A percentile compares a stretch with the other conserved stretches of the same genome.
Conservation (phyloP, 371 early-diverging fungal species). For the Cokeromyces recurvatus region DNA sequence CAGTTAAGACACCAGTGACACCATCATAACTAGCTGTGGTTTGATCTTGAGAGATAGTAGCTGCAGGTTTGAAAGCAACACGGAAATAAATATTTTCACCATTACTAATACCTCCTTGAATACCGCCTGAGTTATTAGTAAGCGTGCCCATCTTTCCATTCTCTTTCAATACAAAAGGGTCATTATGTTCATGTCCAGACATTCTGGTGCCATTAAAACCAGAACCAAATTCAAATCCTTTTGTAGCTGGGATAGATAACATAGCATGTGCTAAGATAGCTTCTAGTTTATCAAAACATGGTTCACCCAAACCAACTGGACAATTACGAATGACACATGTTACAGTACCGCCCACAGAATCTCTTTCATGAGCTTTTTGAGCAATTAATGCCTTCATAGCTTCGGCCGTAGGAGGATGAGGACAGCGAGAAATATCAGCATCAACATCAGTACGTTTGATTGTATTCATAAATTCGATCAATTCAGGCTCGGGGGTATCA, state of each 20-base stretch:
- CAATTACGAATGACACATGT: slow-evolving; percentile 95
- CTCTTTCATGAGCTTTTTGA: slow-evolving; percentile 70
- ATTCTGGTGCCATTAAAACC: slow-evolving; percentile 89
- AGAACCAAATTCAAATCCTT: slow-evolving; percentile 95
- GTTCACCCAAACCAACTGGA: slow-evolving; percentile 95
- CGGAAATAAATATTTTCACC: slow-evolving; percentile 95
- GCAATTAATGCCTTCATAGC: slow-evolving; percentile 59
- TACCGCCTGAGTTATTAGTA: slow-evolving; percentile 94
- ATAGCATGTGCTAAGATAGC: slow-evolving; percentile 98
- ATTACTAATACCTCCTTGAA: slow-evolving; percentile 96
- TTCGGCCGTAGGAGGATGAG: slow-evolving; percentile 40
- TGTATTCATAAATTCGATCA: slow-evolving; percentile 61
- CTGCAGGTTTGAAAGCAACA: slow-evolving; percentile 95
- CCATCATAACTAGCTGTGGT: slow-evolving; percentile 86
- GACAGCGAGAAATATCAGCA: slow-evolving; percentile 47
- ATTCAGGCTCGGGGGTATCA: slow-evolving; percentile 48
- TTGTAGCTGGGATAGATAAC: slow-evolving; percentile 97
- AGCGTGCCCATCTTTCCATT: slow-evolving; percentile 70
- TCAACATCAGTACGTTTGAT: slow-evolving; percentile 64
- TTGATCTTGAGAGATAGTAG: slow-evolving; percentile 92
- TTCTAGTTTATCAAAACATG: slow-evolving; percentile 96
- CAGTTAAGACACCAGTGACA: slow-evolving; percentile 74
- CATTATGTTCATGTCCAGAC: slow-evolving; percentile 90
- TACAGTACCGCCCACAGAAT: slow-evolving; percentile 95
- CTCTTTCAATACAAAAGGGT: slow-evolving; percentile 70